Percentiles rank a stretch among this genome's conserved stretches.
phyloP scores from a whole-genome alignment of 2,329 filamentous ascomycete species.

The Ophiostoma sp. region DNA sequence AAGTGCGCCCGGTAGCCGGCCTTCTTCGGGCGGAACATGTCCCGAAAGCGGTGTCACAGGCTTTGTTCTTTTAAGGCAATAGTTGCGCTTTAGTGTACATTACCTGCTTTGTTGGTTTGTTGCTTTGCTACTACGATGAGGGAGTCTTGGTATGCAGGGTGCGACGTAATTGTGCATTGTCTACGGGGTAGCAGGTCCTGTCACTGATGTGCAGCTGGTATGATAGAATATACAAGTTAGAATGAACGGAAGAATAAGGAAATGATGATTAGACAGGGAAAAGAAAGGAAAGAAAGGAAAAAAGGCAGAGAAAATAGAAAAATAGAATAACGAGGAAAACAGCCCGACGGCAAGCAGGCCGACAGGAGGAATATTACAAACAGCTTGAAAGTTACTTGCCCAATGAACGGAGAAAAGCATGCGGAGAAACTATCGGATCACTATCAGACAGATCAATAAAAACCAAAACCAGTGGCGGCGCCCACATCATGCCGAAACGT shows the following conservation, averaged over 20 bases:
- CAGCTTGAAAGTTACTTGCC: background rate
- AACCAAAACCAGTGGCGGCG: background rate
- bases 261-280: background rate
- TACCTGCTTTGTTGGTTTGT: background rate
- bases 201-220: background rate
- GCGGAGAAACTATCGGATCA: conserved; percentile 1
- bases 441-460: background rate
- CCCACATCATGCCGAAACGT: background rate
- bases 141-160: background rate
- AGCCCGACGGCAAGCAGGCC: background rate
- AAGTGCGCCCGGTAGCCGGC: conserved; percentile 1
- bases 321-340: background rate
- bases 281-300: background rate
- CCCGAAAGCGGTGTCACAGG: background rate
- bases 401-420: background rate
- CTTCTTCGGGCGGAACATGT: background rate
- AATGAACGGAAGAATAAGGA: background rate
- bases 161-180: background rate
- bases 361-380: background rate
- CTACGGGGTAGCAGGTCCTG: background rate
- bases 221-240: background rate
- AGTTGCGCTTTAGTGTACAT: background rate
- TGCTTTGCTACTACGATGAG: background rate
- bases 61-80: background rate
- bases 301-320: background rate